Conservation (phyloP, 257 asterid genomes). For the Prunella vulgaris region DNA sequence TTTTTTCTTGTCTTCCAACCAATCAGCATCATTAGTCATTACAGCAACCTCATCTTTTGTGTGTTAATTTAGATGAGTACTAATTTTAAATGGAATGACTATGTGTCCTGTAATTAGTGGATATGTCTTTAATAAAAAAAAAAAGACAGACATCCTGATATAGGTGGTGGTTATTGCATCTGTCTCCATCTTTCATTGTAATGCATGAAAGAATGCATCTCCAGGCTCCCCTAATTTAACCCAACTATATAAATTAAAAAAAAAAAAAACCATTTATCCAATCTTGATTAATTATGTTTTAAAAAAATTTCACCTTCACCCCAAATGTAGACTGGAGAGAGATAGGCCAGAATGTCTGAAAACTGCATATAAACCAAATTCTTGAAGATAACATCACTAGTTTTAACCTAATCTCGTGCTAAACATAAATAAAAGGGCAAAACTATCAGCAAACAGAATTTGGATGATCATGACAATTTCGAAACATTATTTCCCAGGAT, state of each 20-base stretch:
- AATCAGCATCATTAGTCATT: slow-evolving; percentile 8
- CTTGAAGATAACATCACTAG: not conserved
- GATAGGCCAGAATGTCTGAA: too few species aligned
- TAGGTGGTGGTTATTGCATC: not conserved
- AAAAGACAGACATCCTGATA: too few species aligned
- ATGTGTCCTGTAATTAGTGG: not conserved
- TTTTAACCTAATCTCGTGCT: not conserved
- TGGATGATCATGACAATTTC: not conserved
- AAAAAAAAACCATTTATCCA: too few species aligned
- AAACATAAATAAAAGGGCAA: not conserved
- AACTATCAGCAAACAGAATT: too few species aligned
- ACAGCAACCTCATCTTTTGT: not conserved
- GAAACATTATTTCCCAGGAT: slow-evolving; percentile 40
- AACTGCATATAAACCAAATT: too few species aligned
- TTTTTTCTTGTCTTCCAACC: slow-evolving; percentile 6
- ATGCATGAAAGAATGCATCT: too few species aligned
- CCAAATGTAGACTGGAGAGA: not conserved
- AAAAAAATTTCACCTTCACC: too few species aligned
- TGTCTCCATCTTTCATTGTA: not conserved
- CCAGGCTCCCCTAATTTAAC: too few species aligned
- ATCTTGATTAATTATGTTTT: too few species aligned
- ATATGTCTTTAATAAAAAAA: not conserved
- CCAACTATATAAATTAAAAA: too few species aligned
- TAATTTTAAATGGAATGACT: not conserved
- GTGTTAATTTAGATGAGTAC: not conserved